A percentile compares a stretch with the other conserved stretches of the same genome.
Conservation (phyloP, 805 yeast genomes). For the Saccharomycopsis fermentans region DNA sequence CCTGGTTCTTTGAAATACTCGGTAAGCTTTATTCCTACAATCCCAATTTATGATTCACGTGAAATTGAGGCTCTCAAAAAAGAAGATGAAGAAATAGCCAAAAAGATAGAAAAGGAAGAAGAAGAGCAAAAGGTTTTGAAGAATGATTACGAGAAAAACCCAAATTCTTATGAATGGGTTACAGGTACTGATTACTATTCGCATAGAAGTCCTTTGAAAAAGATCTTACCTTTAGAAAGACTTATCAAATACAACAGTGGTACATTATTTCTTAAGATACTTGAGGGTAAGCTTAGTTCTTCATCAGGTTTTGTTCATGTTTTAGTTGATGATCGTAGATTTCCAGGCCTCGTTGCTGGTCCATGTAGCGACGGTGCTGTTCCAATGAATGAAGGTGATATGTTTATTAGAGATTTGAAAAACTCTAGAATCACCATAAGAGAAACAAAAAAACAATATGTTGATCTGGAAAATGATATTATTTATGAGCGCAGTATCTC, state of each 20-base stretch:
- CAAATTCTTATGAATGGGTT: constrained; percentile 58
- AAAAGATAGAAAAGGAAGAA: constrained; percentile 26
- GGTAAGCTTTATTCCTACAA: constrained; percentile 53
- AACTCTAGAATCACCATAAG: constrained; percentile 50
- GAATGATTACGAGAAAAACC: constrained; percentile 43
- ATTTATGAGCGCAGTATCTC: constrained; percentile 38
- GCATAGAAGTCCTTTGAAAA: constrained; percentile 27
- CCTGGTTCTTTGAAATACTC: constrained; percentile 45
- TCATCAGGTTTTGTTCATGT: constrained; percentile 45
- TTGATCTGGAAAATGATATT: constrained; percentile 38
- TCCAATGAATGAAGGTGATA: constrained; percentile 41
- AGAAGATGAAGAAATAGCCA: constrained; percentile 31
- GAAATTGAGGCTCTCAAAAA: constrained; percentile 41
- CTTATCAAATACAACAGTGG: constrained; percentile 52
- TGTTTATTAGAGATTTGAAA: constrained; percentile 61
- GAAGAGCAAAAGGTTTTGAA: constrained; percentile 40
- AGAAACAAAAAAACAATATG: constrained; percentile 41
- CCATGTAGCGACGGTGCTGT: constrained; percentile 38
- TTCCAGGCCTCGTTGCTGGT: constrained; percentile 47
- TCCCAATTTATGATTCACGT: constrained; percentile 49
- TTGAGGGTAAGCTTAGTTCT: constrained; percentile 38
- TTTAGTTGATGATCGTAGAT: constrained; percentile 53
- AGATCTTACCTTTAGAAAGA: constrained; percentile 41
- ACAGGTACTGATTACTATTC: constrained; percentile 34
- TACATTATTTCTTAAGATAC: constrained; percentile 43